Percentiles rank a stretch among this genome's conserved stretches.
These are phyloP conservation scores for Toxicodendron radicans DNA, from an alignment of 345 rosid genomes.

Conservation along the genomic window DNA sequence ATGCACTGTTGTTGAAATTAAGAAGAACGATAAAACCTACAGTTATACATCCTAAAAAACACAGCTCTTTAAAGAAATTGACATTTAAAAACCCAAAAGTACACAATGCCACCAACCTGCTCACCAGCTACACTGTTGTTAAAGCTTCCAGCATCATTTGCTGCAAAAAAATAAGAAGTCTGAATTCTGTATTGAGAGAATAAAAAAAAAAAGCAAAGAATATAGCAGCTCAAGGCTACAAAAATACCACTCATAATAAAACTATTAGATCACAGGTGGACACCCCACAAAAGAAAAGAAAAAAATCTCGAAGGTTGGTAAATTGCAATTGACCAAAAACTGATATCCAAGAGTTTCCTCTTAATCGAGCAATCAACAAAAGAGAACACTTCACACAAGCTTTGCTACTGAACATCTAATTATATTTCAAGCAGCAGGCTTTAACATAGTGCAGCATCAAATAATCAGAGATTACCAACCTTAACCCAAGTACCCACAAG, in stretches of 20 bases:
- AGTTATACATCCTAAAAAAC: not conserved
- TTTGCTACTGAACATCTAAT: not conserved
- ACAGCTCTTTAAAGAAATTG: not conserved
- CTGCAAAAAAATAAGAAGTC: conserved; percentile 38
- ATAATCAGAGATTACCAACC: not conserved
- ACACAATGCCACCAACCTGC: conserved; percentile 49
- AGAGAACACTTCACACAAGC: not conserved
- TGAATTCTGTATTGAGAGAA: not conserved
- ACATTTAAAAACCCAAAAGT: not conserved
- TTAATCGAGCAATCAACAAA: not conserved
- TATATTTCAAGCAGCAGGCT: not conserved
- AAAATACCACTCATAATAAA: not conserved
- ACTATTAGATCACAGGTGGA: not conserved
- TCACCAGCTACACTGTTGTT: conserved; percentile 84
- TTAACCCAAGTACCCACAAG: not conserved
- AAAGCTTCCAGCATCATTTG: conserved; percentile 77
- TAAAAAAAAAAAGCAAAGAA: not conserved
- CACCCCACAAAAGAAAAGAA: not conserved
- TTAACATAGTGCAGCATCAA: not conserved
- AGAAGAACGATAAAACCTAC: no score
- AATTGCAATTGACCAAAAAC: not conserved
- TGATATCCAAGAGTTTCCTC: not conserved
- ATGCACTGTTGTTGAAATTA: not conserved
- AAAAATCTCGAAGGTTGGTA: no score
- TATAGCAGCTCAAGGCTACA: conserved; percentile 1